These are phyloP conservation scores for Microbotryum scabiosae DNA, from an alignment of 1,284 basidiomycete species.

Conservation along the genomic window DNA sequence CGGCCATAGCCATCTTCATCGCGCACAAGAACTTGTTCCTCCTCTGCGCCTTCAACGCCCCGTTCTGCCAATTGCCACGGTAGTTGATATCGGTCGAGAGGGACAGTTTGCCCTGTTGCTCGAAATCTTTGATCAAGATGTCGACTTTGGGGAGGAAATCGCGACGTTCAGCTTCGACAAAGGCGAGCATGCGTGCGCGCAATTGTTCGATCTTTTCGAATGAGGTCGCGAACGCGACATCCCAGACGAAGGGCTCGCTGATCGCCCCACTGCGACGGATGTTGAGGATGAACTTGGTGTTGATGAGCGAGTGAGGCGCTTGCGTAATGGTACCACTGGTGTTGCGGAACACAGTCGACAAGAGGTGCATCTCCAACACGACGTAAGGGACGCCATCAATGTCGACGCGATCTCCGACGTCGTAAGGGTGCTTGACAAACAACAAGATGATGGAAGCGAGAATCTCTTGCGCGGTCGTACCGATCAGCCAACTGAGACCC, in stretches of 20 bases:
- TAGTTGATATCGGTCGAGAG: slow-evolving; percentile 79
- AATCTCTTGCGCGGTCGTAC: slow-evolving; percentile 29
- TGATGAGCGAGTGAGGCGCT: slow-evolving; percentile 59
- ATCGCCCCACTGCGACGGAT: slow-evolving; percentile 47
- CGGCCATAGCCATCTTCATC: slow-evolving; percentile 60
- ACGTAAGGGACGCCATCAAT: slow-evolving; percentile 54
- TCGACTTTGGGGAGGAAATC: slow-evolving; percentile 39
- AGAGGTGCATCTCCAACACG: slow-evolving; percentile 66
- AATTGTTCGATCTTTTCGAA: slow-evolving; percentile 71
- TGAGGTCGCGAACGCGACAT: slow-evolving; percentile 67
- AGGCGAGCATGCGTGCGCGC: slow-evolving; percentile 70
- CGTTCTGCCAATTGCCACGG: slow-evolving; percentile 82
- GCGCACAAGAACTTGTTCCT: slow-evolving; percentile 88
- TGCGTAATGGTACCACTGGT: slow-evolving; percentile 50
- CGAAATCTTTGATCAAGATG: slow-evolving; percentile 55
- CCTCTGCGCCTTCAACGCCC: slow-evolving; percentile 57
- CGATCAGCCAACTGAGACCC: slow-evolving; percentile 49
- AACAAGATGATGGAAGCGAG: slow-evolving; percentile 48
- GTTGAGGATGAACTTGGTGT: slow-evolving; percentile 51
- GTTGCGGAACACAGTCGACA: slow-evolving; percentile 56
- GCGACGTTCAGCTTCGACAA: slow-evolving; percentile 51
- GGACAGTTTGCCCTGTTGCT: slow-evolving; percentile 68
- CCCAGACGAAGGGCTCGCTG: slow-evolving; percentile 61
- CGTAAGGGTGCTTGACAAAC: slow-evolving; percentile 60
- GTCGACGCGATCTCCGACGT: slow-evolving; percentile 70